These are phyloP conservation scores for Scutellaria barbata DNA, from an alignment of 257 asterid genomes.

Conservation along the genomic window DNA sequence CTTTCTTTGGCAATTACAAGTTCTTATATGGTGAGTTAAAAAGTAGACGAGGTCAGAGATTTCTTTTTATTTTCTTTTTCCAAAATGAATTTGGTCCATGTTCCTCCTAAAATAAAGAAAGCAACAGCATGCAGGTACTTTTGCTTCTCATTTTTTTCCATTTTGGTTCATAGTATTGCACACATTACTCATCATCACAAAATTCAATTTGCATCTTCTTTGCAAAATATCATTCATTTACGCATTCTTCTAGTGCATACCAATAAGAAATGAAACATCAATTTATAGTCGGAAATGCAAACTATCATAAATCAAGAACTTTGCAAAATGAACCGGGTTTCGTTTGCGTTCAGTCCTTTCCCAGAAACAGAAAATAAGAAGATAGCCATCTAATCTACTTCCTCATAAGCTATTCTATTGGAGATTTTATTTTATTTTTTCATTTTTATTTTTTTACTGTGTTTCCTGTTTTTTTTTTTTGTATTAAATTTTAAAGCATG, in stretches of 20 bases:
- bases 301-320: background rate
- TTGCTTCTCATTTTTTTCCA: background rate
- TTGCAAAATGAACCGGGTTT: too few species aligned
- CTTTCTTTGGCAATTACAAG: background rate
- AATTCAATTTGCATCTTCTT: background rate
- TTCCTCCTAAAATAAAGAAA: too few species aligned
- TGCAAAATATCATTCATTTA: background rate
- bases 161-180: background rate
- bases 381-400: too few species aligned
- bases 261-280: background rate
- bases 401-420: too few species aligned
- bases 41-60: background rate
- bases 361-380: too few species aligned
- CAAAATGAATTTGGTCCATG: background rate
- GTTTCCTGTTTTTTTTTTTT: too few species aligned
- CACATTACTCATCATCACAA: background rate
- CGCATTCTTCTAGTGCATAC: too few species aligned
- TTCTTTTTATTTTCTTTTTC: background rate
- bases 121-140: background rate
- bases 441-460: too few species aligned
- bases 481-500: too few species aligned
- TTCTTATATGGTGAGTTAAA: slow-evolving; percentile 17
- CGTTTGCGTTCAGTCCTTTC: too few species aligned
- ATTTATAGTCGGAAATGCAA: background rate
- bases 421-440: too few species aligned